Conservation (phyloP, 2,329 filamentous ascomycete genomes). For the Xylaria sp. region DNA sequence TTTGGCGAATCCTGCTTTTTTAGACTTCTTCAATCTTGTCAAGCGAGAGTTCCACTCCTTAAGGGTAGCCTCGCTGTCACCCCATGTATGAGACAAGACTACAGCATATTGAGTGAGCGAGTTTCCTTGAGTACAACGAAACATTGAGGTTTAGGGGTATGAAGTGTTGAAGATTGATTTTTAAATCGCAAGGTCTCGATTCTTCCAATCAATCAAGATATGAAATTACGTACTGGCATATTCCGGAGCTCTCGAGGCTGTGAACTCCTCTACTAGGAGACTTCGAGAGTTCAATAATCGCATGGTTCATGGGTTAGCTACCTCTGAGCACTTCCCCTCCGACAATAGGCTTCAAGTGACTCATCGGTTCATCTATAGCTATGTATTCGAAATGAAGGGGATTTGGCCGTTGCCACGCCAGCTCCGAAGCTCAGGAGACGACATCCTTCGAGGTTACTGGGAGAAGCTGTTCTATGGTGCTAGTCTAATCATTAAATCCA, state of each 20-base stretch:
- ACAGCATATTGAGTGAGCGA: background rate
- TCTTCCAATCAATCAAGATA: background rate
- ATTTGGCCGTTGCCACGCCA: background rate
- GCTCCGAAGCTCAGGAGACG: background rate
- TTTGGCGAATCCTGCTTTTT: constrained; percentile 17
- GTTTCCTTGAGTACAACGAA: background rate
- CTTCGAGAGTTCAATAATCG: constrained; percentile 22
- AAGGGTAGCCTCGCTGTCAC: constrained; percentile 11
- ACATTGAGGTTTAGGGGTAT: background rate
- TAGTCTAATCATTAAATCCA: background rate
- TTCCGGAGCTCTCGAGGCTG: background rate
- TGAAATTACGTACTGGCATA: constrained; percentile 25
- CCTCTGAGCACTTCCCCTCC: background rate
- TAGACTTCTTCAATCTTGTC: constrained; percentile 9
- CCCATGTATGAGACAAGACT: constrained; percentile 29
- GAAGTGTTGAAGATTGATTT: background rate
- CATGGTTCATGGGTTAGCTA: background rate
- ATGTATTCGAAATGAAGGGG: no score
- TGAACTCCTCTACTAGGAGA: constrained; percentile 24
- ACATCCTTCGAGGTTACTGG: background rate
- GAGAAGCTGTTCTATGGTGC: background rate
- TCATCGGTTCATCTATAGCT: background rate
- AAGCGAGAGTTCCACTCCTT: constrained; percentile 17
- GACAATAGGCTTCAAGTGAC: background rate
- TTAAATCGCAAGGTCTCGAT: no score